Evolutionary conservation across 2,329 filamentous ascomycete genomes (phyloP).

Genomic region (Xylariomycetidae sp.): DNA sequence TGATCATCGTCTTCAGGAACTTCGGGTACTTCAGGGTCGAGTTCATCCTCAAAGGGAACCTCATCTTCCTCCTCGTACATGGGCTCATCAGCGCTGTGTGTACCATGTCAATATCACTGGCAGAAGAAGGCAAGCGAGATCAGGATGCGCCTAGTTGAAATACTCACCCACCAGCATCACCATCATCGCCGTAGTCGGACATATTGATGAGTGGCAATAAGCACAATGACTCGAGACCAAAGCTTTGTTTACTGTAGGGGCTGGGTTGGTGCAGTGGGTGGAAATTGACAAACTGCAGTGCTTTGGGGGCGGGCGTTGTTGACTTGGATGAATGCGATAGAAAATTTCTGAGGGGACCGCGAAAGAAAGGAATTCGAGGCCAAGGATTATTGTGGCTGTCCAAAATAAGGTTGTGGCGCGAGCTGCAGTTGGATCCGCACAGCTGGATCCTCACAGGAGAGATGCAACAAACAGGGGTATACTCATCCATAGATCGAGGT

Average conservation of each 20-base stretch:
- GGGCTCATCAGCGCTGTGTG: constrained; percentile 56
- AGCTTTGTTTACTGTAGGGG: constrained; percentile 2
- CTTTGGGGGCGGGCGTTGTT: constrained; percentile 3
- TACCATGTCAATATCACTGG: background rate
- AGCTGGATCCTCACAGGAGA: constrained; percentile 1
- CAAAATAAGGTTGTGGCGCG: background rate
- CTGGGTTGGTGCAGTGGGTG: constrained; percentile 7
- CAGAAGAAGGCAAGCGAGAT: constrained; percentile 2
- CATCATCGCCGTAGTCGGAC: constrained; percentile 28
- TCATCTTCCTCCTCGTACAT: constrained; percentile 68
- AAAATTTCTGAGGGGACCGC: constrained; percentile 19
- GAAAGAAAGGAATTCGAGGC: constrained; percentile 9
- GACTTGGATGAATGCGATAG: constrained; percentile 16
- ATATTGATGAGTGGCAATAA: constrained; percentile 14
- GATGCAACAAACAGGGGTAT: too few species aligned
- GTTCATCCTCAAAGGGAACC: constrained; percentile 53
- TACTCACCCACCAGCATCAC: constrained; percentile 21
- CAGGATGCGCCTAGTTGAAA: constrained; percentile 9
- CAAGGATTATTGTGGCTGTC: background rate
- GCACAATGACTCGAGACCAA: constrained; percentile 4
- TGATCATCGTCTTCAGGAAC: constrained; percentile 47
- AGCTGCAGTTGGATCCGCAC: background rate
- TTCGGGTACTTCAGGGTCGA: constrained; percentile 51
- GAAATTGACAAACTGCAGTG: constrained; percentile 9
- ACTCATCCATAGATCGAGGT: too few species aligned